phyloP scores from a whole-genome alignment of 345 rosid species.

The Combretum micranthum region DNA sequence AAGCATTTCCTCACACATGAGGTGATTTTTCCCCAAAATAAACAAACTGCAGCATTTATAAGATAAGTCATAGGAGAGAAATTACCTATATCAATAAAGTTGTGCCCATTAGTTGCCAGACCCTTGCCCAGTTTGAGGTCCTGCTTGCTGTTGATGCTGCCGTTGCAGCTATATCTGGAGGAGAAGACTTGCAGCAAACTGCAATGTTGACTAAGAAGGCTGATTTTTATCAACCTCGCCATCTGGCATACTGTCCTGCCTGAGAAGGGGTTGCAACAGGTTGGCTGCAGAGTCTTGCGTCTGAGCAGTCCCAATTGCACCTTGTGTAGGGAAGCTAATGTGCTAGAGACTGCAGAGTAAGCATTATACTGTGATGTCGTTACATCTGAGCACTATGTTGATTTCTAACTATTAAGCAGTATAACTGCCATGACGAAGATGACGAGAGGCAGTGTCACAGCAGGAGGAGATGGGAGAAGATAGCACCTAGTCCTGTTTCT shows the following conservation, averaged over 20 bases:
- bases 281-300: constrained; percentile 39
- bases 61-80: constrained; percentile 5
- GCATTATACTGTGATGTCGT: constrained; percentile 39
- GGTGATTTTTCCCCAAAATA: neutral
- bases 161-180: constrained; percentile 81
- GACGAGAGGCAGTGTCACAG: no score
- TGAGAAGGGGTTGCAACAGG: constrained; percentile 44
- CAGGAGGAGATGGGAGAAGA: no score
- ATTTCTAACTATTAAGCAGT: constrained; percentile 36
- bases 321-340: constrained; percentile 34
- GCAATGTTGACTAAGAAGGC: constrained; percentile 83
- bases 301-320: constrained; percentile 31
- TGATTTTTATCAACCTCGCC: constrained; percentile 73
- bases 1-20: neutral
- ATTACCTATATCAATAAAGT: constrained; percentile 30
- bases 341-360: constrained; percentile 30
- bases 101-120: constrained; percentile 26
- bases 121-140: constrained; percentile 34
- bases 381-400: constrained; percentile 34
- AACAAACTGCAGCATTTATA: neutral
- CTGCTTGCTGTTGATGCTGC: constrained; percentile 36
- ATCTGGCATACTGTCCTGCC: constrained; percentile 46
- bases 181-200: constrained; percentile 90
- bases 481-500: no score
- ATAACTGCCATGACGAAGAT: constrained; percentile 22